Evolutionary conservation across 2,329 filamentous ascomycete species (phyloP).

Genomic region (Magnaporthiopsis incrustans): DNA sequence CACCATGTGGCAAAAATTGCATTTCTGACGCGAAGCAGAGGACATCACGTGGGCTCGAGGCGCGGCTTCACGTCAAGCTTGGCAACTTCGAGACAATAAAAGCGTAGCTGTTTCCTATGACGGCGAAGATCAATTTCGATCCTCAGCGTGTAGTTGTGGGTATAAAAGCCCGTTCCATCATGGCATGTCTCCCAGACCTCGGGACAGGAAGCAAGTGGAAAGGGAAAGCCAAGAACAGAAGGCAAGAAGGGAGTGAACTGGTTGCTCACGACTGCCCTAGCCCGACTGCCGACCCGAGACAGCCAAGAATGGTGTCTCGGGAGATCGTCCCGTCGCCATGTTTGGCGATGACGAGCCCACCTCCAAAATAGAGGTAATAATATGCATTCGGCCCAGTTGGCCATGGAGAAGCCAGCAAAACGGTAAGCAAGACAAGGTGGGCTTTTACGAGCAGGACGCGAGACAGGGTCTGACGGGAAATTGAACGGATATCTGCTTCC

Average conservation of each 20-base stretch:
- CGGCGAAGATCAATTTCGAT: not conserved
- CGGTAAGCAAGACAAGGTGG: not conserved
- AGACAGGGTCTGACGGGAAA: not conserved
- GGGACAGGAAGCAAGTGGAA: not conserved
- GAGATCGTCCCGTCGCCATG: not conserved
- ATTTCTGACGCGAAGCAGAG: not conserved
- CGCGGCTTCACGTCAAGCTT: not conserved
- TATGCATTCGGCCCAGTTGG: not conserved
- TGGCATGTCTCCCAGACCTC: not conserved
- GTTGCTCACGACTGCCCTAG: not conserved
- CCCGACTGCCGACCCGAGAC: not conserved
- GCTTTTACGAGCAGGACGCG: no score
- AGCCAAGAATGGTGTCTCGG: not conserved
- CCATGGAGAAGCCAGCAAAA: not conserved
- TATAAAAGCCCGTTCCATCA: not conserved
- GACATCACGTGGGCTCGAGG: not conserved
- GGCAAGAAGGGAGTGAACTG: not conserved
- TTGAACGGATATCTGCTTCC: not conserved
- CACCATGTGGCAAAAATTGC: not conserved
- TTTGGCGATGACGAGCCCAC: not conserved
- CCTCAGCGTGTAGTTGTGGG: not conserved
- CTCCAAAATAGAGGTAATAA: not conserved
- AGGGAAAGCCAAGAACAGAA: not conserved
- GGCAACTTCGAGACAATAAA: not conserved
- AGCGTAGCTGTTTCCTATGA: not conserved